Base-by-base conservation (phyloP, 805 yeast species). In the Ogataea saltuana region DNA sequence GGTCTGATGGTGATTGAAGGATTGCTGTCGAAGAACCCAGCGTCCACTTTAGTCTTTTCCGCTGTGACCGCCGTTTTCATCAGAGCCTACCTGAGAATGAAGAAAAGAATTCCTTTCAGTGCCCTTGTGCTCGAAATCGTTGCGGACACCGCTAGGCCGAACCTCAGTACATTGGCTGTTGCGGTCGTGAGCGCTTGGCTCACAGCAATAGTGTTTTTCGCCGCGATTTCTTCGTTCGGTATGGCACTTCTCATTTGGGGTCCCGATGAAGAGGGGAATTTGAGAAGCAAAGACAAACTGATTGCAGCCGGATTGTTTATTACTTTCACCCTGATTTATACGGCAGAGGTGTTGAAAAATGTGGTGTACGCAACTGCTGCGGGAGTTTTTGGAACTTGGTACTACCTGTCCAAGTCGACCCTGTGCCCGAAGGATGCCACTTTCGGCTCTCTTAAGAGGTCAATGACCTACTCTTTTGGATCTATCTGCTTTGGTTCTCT, bases 371-470 rank as follows among this genome's bases (percentile, higher is more conserved):
- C 83, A 13, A 79, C 90, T 0, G 79, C 88, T 26, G 74, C 91
- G 13, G 96, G 96, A 22, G 79, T 88, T 16, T 90, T 78, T 60
- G 96, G 97, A 9, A 78, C 91, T 9, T 90, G 97, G 97, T 89
- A 87, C 63, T 90, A 87, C 63, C 75, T 85, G 59, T 51, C 55
- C 11, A 47, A 53, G 16, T 45, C 54, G 16, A 76, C 85, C 18
- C 71, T 72, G 42, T 78, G 88, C 6, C 96, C 96, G 26, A 75
- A 61, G 54, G 75, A 76, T 70, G 90, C 95, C 6, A 90, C 91
- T 1, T 64, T 80, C 38, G 91, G 93, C 1, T 83, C 96, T 2
- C 78, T 90, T 51, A 62, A 54, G 22, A 75, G 96, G 52, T 86
- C 95, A 1, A 63, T 87, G 65, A 85, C 96, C 3, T 85, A 82